These are phyloP conservation scores for Achaetomiella virescens DNA, from an alignment of 495 filamentous ascomycete genomes.

Conservation along the genomic window DNA sequence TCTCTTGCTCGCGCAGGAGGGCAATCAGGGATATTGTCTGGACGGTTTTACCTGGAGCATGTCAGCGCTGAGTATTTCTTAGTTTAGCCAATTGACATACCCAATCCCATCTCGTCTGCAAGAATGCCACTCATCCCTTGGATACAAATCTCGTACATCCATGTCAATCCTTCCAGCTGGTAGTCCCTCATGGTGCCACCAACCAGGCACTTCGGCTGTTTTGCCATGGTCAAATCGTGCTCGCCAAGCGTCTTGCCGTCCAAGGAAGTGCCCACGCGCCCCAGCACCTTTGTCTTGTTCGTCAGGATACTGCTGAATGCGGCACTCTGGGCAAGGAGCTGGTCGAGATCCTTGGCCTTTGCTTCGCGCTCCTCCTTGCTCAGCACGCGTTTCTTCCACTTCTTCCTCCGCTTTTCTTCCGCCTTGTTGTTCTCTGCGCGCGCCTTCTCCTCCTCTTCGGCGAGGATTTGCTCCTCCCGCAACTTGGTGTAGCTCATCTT, in stretches of 20 bases:
- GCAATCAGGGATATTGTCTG: slow-evolving; percentile 91
- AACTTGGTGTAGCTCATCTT: slow-evolving; percentile 35
- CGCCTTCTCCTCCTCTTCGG: slow-evolving; percentile 49
- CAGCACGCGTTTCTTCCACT: slow-evolving; percentile 42
- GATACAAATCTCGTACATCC: slow-evolving; percentile 74
- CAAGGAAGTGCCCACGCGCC: slow-evolving; percentile 47
- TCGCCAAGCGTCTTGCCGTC: slow-evolving; percentile 59
- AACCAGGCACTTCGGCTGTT: slow-evolving; percentile 76
- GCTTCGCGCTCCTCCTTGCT: slow-evolving; percentile 47
- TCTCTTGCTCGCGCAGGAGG: slow-evolving; percentile 76
- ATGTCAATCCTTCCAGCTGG: slow-evolving; percentile 89
- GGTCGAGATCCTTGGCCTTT: slow-evolving; percentile 47
- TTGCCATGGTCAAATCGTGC: slow-evolving; percentile 70
- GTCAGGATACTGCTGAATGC: slow-evolving; percentile 49
- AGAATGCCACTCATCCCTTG: slow-evolving; percentile 93
- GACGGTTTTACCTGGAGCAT: slow-evolving; percentile 62
- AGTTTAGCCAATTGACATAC: slow-evolving; percentile 29
- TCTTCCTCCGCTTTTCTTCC: slow-evolving; percentile 42
- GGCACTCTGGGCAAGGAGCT: slow-evolving; percentile 41
- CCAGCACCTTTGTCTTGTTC: slow-evolving; percentile 49
- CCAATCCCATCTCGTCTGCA: slow-evolving; percentile 95
- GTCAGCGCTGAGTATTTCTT: neutral
- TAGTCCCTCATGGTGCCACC: slow-evolving; percentile 91
- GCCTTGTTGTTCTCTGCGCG: slow-evolving; percentile 40
- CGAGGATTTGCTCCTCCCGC: slow-evolving; percentile 41